Evolutionary conservation across 1,139 yeast species (phyloP), one percentile per base, ranked within the genome.

Genomic region (Diutina pseudorugosa): DNA sequence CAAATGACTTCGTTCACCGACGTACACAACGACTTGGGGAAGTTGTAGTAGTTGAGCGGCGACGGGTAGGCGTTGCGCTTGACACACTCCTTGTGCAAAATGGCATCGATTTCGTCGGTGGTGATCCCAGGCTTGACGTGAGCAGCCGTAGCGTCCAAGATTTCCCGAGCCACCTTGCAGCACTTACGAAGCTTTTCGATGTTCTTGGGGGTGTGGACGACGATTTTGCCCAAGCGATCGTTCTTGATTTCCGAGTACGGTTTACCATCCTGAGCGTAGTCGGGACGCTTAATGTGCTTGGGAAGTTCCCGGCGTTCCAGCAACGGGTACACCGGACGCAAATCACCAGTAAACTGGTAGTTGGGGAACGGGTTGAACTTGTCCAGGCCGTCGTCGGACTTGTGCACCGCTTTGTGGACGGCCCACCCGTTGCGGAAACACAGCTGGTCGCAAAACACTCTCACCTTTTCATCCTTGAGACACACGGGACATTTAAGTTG

Each of bases 1-100:
- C 99, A 93, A 56, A 93, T 87, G 55, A 90, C 83, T 71, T 93
- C 98, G 67, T 94, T 91, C 47, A 94, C 83, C 6, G 97, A 89
- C 1, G 97, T 89, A 70, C 98, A 94, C 50, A 89, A 79, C 36
- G 95, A 83, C 66, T 90, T 91, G 44, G 98, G 98, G 71, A 82
- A 94, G 67, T 89, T 87, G 72, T 85, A 93, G 70, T 94, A 94
- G 71, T 94, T 94, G 57, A 93, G 75, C 4, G 99, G 96, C 16
- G 96, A 88, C 25, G 99, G 99, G 65, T 94, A 94, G 5, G 93
- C 90, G 60, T 85, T 83, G 67, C 97, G 79, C 67, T 88, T 89
- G 64, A 91, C 73, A 59, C 96, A 86, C 61, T 91, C 98, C 53
- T 79, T 77, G 65, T 93, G 98, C 51, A 89, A 89, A 58, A 91